These are phyloP conservation scores for Pilaira anomala DNA, from an alignment of 192 early-diverging fungal genomes.

Conservation along the genomic window DNA sequence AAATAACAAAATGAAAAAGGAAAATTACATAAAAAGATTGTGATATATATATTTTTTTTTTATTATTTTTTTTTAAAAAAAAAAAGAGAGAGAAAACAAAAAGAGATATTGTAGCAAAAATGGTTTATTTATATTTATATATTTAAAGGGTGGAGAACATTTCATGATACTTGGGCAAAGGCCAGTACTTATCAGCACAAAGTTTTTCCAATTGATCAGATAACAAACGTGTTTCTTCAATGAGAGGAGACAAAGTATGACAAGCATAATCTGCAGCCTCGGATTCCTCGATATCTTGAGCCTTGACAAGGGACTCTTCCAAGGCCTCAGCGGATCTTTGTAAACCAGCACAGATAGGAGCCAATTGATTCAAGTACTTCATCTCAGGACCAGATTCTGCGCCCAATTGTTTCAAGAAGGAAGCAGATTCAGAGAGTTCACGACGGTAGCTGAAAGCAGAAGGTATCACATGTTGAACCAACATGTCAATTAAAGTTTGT, in stretches of 20 bases:
- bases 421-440: slow-evolving; percentile 78
- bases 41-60: no score
- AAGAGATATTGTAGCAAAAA: no score
- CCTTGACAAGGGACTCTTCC: slow-evolving; percentile 49
- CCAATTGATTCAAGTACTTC: slow-evolving; percentile 62
- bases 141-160: slow-evolving; percentile 74
- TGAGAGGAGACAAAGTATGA: slow-evolving; percentile 58
- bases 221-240: slow-evolving; percentile 66
- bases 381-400: slow-evolving; percentile 66
- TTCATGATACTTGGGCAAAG: slow-evolving; percentile 96
- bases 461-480: slow-evolving; percentile 84
- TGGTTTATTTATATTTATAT: no score
- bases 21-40: no score
- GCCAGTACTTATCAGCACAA: slow-evolving; percentile 92
- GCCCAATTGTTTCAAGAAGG: slow-evolving; percentile 59
- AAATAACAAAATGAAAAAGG: no score
- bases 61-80: no score
- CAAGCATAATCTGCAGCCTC: slow-evolving; percentile 64
- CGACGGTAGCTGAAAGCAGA: slow-evolving; percentile 87
- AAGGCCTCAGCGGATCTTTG: slow-evolving; percentile 57
- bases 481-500: slow-evolving; percentile 80
- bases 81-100: no score
- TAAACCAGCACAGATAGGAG: slow-evolving; percentile 56
- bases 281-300: slow-evolving; percentile 57
- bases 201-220: slow-evolving; percentile 79